Conservation (phyloP, 148 eudicot genomes). For the Nepenthes mirabilis region DNA sequence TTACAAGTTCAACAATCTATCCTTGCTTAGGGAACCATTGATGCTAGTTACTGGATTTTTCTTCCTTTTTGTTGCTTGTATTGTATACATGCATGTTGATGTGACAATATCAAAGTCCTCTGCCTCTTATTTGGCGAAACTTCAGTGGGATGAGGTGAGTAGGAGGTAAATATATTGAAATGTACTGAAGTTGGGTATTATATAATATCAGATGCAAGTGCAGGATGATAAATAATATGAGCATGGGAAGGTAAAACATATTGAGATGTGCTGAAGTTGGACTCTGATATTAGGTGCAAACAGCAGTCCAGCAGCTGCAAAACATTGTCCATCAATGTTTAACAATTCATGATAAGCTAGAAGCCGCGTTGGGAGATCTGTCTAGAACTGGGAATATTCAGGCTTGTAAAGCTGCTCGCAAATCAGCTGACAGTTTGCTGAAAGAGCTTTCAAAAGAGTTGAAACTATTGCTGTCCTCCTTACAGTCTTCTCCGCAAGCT, state of each 20-base stretch:
- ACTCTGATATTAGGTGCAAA: constrained; percentile 44
- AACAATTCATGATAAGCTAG: constrained; percentile 64
- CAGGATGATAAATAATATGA: too few species aligned
- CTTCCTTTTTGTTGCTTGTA: constrained; percentile 71
- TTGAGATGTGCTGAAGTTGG: not conserved
- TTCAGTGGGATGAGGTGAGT: constrained; percentile 95
- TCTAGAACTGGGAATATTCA: constrained; percentile 85
- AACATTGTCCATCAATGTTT: constrained; percentile 47
- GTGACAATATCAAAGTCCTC: constrained; percentile 90
- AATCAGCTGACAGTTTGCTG: constrained; percentile 58
- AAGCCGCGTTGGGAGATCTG: constrained; percentile 68
- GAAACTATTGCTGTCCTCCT: constrained; percentile 58
- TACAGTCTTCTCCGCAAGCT: constrained; percentile 79
- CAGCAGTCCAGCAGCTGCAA: constrained; percentile 62
- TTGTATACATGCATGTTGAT: constrained; percentile 76
- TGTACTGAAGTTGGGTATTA: too few species aligned
- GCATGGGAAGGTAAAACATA: too few species aligned
- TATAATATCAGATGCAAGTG: too few species aligned
- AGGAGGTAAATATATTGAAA: not conserved
- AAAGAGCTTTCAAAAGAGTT: constrained; percentile 84
- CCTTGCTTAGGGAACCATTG: constrained; percentile 75
- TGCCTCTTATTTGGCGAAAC: constrained; percentile 77
- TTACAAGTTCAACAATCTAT: constrained; percentile 77
- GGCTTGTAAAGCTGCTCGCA: constrained; percentile 74
- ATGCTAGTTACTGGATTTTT: constrained; percentile 88